Conservation (phyloP, 2,329 filamentous ascomycete species). For the Fusarium pseudonygamai region DNA sequence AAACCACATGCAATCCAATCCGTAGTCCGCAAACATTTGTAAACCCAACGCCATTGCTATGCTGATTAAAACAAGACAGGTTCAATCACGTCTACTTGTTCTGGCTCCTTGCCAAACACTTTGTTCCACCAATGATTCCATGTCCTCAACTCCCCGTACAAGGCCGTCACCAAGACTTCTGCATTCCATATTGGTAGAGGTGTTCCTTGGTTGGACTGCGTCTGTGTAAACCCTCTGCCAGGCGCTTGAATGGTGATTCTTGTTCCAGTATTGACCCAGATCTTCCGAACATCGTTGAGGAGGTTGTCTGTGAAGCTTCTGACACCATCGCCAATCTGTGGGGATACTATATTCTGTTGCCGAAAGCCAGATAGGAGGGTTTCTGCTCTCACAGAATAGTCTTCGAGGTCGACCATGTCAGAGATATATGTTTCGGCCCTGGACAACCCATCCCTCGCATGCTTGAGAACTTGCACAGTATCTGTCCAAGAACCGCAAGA, state of each 20-base stretch:
- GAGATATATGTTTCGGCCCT: conserved; percentile 32
- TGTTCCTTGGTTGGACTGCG: conserved; percentile 51
- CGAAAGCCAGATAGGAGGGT: conserved; percentile 38
- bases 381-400: conserved; percentile 21
- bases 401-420: conserved; percentile 27
- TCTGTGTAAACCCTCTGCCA: conserved; percentile 44
- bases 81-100: neutral
- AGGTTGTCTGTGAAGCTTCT: conserved; percentile 55
- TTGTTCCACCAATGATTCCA: conserved; percentile 50
- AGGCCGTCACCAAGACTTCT: conserved; percentile 43
- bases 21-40: conserved; percentile 8
- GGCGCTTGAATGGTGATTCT: conserved; percentile 53
- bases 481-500: conserved; percentile 31
- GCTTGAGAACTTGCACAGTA: conserved; percentile 24
- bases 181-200: conserved; percentile 45
- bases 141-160: conserved; percentile 44
- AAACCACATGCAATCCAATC: conserved; percentile 14
- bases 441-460: conserved; percentile 27
- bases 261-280: conserved; percentile 52
- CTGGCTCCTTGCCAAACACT: conserved; percentile 21
- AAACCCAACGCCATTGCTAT: conserved; percentile 37
- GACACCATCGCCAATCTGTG: conserved; percentile 44
- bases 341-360: neutral
- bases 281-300: conserved; percentile 54
- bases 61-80: conserved; percentile 43